Conservation (phyloP, 202 grass and related monocot genomes). For the Carex arenaria region DNA sequence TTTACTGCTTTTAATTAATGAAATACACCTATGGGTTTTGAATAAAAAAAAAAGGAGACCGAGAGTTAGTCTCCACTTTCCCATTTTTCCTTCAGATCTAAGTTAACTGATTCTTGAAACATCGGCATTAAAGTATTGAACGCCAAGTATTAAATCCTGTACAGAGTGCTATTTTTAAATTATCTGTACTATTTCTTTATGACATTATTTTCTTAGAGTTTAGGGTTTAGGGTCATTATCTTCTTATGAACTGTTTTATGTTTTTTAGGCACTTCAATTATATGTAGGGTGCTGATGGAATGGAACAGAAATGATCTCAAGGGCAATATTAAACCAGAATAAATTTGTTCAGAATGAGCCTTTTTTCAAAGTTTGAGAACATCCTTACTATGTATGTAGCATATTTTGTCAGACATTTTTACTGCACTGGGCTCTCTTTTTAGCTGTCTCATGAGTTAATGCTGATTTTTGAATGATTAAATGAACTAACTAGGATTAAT, state of each 20-base stretch:
- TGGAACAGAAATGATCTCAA: slow-evolving; percentile 56
- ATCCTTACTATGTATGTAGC: neutral
- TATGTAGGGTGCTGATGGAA: slow-evolving; percentile 67
- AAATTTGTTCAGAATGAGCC: neutral
- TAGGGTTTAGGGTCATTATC: neutral
- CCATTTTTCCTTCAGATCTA: neutral
- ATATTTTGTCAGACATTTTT: neutral
- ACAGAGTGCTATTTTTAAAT: neutral
- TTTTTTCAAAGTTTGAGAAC: neutral
- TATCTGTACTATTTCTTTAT: no score
- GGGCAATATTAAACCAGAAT: slow-evolving; percentile 4
- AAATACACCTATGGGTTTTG: no score
- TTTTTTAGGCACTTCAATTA: slow-evolving; percentile 62
- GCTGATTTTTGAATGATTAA: neutral
- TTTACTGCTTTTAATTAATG: no score
- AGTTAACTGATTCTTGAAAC: neutral
- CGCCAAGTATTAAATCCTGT: neutral
- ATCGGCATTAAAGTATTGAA: neutral
- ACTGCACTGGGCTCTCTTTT: neutral
- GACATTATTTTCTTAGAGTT: no score
- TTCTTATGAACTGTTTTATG: neutral
- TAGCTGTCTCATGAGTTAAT: neutral
- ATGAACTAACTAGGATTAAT: no score
- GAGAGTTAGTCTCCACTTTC: slow-evolving; percentile 27
- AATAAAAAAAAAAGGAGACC: neutral